Evolutionary conservation across 1,139 yeast species (phyloP), one percentile per base, ranked within the genome.

Genomic region (Lodderomyces metapsilosis): DNA sequence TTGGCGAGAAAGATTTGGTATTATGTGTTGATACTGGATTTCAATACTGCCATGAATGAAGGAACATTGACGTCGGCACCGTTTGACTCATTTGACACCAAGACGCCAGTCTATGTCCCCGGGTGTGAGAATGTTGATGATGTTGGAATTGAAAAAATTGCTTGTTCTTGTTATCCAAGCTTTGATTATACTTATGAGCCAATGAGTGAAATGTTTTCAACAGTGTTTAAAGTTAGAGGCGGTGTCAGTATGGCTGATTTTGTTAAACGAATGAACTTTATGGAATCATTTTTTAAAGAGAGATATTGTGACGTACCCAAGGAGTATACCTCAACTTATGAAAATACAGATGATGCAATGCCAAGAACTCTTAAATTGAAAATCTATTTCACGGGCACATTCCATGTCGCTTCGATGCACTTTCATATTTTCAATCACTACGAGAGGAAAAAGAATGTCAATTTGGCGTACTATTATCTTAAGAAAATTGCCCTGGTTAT

Each of bases 401-500:
- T 59, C 11, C 50, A 48, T 24, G 36, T 53, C 36, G 50, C 52
- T 52, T 68, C 52, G 38, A 46, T 69, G 4, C 56, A 59, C 43
- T 62, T 66, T 40, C 69, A 66, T 49, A 48, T 72, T n/a, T 59
- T 64, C 46, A 57, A 68, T 37, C 61, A 66, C 48, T 69, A 64
- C 45, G 77, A 72, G 43, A 49, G 47, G 34, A 53, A 54, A 38
- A 47, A 47, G 18, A 58, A 62, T 42, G 40, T 42, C 30, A 52
- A 53, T 3, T 48, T 57, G 12, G 55, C 67, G 1, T 66, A 51
- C 46, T 66, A 52, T 44, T 68, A 66, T 44, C 47, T 61, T 43
- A 64, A 57, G 41, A 67, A 66, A 39, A 53, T 59, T 34, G 43
- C 64, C 17, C 53, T 53, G 23, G 52, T 61, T 7, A 45, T 59